Percentiles rank a stretch among this genome's conserved stretches.
These are phyloP conservation scores for Trichaptum fuscoviolaceum DNA, from an alignment of 768 basidiomycete genomes.

Conservation along the genomic window DNA sequence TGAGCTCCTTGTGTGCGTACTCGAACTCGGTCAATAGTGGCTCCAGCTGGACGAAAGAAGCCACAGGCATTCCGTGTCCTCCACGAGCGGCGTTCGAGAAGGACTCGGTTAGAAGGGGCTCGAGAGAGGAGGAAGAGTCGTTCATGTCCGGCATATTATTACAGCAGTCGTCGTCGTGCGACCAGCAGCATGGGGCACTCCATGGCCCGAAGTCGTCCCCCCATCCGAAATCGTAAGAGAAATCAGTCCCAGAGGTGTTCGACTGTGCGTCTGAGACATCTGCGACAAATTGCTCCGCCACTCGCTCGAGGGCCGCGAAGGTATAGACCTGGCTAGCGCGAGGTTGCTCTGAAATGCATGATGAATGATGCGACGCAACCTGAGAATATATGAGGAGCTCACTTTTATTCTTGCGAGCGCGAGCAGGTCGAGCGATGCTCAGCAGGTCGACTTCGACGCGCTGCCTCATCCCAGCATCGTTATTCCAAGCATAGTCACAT, in stretches of 20 bases:
- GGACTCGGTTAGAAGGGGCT: background rate
- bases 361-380: background rate
- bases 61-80: background rate
- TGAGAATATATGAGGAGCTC: background rate
- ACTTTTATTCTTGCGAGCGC: background rate
- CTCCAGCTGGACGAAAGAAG: background rate
- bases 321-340: background rate
- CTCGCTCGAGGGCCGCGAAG: background rate
- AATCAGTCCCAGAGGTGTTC: background rate
- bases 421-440: background rate
- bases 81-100: background rate
- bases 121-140: background rate
- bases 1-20: background rate
- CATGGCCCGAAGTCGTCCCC: background rate
- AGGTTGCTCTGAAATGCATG: background rate
- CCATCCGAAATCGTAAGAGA: background rate
- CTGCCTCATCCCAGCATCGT: background rate
- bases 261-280: background rate
- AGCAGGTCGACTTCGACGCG: background rate
- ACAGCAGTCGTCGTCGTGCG: background rate
- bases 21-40: background rate
- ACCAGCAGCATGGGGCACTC: background rate
- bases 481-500: background rate
- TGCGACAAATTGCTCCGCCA: background rate
- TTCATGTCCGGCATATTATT: background rate